Evolutionary conservation across 192 early-diverging fungal genomes (phyloP).

Genomic region (Kickxella alabastrina): DNA sequence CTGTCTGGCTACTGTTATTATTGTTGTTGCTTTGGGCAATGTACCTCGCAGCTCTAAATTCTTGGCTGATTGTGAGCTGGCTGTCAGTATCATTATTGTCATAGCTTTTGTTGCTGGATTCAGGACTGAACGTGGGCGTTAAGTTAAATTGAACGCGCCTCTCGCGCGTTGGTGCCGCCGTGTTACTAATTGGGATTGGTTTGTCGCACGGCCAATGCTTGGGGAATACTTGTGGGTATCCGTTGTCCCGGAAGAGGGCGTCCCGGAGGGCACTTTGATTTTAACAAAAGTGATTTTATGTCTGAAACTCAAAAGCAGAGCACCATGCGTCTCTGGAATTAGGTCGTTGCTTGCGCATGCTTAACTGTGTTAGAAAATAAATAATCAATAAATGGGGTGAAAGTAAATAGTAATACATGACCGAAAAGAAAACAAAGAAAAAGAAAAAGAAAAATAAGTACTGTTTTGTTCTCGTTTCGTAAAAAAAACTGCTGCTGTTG

Average conservation of each 20-base stretch:
- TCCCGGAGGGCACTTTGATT: conserved; percentile 15
- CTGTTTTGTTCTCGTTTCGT: too few species aligned
- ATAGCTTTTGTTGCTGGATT: neutral
- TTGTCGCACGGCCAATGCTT: too few species aligned
- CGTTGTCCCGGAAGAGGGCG: conserved; percentile 24
- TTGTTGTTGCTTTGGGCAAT: conserved; percentile 6
- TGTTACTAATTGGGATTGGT: conserved; percentile 13
- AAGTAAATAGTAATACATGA: neutral
- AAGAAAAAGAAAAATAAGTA: conserved; percentile 1
- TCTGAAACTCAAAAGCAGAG: conserved; percentile 23
- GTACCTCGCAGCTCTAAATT: conserved; percentile 7
- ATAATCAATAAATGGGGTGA: neutral
- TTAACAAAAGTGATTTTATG: conserved; percentile 28
- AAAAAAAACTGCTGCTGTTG: too few species aligned
- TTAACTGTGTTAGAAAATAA: neutral
- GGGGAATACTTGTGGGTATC: conserved; percentile 2
- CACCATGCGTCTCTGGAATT: conserved; percentile 3
- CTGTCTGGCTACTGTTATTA: too few species aligned
- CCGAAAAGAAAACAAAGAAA: neutral
- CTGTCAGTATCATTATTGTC: conserved; percentile 4
- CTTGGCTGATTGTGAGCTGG: conserved; percentile 6
- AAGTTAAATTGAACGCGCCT: conserved; percentile 31
- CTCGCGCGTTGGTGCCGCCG: neutral
- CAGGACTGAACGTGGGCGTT: conserved; percentile 1
- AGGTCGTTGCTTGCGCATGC: neutral